These are phyloP conservation scores for Corchorus olitorius DNA, from an alignment of 345 rosid species.

Conservation along the genomic window DNA sequence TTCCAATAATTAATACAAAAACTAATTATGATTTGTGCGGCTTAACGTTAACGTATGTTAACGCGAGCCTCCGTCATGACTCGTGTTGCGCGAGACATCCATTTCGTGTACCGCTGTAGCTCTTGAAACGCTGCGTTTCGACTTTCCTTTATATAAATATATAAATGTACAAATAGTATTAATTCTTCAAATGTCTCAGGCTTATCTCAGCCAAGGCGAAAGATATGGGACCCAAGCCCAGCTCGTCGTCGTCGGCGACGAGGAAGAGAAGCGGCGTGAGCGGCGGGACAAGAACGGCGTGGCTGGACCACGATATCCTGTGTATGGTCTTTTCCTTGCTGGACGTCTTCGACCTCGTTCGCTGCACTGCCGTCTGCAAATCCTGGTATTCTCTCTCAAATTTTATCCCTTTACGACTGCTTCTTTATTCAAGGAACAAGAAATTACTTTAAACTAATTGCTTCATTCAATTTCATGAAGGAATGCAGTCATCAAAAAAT, in stretches of 20 bases:
- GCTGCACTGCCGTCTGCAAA: conserved; percentile 77
- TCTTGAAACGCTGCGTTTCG: too few species aligned
- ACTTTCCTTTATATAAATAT: too few species aligned
- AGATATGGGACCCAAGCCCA: conserved; percentile 10
- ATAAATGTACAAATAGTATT: too few species aligned
- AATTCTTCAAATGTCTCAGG: background rate
- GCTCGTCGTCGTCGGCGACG: conserved; percentile 34
- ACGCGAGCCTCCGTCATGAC: too few species aligned
- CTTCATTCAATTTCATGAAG: conserved; percentile 34
- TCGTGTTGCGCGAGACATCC: too few species aligned
- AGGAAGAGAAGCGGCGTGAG: conserved; percentile 44
- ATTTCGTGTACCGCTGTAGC: too few species aligned
- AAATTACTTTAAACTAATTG: background rate
- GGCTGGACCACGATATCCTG: conserved; percentile 59
- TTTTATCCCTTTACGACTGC: background rate
- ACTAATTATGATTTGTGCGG: too few species aligned
- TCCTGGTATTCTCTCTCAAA: conserved; percentile 49
- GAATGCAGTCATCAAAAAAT: conserved; percentile 51
- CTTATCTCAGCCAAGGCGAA: background rate
- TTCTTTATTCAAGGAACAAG: background rate
- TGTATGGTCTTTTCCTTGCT: conserved; percentile 74
- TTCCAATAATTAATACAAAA: too few species aligned
- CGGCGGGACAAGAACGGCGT: conserved; percentile 37
- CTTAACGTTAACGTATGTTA: too few species aligned
- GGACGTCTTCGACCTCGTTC: conserved; percentile 71